Evolutionary conservation across 2,329 filamentous ascomycete species (phyloP).

Genomic region (Apiospora phragmitis): DNA sequence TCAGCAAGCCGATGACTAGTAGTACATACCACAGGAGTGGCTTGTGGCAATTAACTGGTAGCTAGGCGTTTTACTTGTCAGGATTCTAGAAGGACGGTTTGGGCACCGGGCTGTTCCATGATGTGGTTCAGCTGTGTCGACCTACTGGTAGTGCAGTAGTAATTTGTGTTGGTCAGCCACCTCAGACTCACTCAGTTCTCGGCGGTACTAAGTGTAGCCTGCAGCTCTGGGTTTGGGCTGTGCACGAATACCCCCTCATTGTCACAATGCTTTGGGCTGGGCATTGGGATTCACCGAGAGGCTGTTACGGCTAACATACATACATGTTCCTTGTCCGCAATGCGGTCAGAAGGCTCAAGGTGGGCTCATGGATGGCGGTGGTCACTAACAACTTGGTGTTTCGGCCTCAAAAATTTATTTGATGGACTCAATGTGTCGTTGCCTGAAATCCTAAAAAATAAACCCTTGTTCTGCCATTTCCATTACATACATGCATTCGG

Average conservation of each 20-base stretch:
- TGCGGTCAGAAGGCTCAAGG: neutral
- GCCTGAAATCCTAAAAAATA: neutral
- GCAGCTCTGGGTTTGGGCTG: neutral
- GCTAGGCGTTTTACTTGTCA: neutral
- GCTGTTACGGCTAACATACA: neutral
- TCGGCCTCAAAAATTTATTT: neutral
- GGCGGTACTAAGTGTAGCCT: neutral
- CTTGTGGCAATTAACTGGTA: neutral
- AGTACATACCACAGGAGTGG: neutral
- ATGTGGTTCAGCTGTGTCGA: neutral
- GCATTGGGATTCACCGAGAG: neutral
- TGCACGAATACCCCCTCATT: neutral
- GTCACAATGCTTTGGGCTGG: neutral
- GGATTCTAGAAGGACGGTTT: neutral
- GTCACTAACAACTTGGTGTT: neutral
- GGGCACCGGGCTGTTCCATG: neutral
- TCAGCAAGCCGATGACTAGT: neutral
- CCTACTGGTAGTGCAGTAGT: neutral
- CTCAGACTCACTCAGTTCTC: neutral
- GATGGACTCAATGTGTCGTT: neutral
- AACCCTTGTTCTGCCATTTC: neutral
- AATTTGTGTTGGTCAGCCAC: constrained; percentile 7
- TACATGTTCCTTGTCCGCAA: neutral
- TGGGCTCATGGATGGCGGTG: neutral
- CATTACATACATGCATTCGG: constrained; percentile 2